Conservation (phyloP, 1,284 basidiomycete genomes). For the Cystobasidium sp. region DNA sequence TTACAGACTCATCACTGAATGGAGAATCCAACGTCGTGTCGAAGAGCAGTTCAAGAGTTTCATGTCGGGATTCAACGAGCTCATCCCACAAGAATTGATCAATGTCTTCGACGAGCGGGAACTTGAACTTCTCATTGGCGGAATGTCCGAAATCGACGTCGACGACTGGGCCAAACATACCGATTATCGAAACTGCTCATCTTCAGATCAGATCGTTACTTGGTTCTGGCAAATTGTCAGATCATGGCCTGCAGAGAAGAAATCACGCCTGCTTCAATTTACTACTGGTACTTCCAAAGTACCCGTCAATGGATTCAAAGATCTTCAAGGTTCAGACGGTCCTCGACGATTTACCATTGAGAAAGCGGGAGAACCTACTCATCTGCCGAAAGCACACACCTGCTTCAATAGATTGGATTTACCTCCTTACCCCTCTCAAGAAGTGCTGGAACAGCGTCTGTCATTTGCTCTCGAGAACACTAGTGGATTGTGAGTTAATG, state of each 20-base stretch:
- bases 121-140: slow-evolving; percentile 92
- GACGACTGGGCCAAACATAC: slow-evolving; percentile 69
- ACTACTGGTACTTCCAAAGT: slow-evolving; percentile 96
- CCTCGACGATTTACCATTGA: slow-evolving; percentile 94
- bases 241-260: slow-evolving; percentile 94
- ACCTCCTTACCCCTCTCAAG: slow-evolving; percentile 88
- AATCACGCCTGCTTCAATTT: slow-evolving; percentile 91
- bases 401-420: slow-evolving; percentile 73
- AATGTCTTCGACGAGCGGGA: slow-evolving; percentile 98
- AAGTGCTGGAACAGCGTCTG: slow-evolving; percentile 84
- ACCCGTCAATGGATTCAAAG: slow-evolving; percentile 99
- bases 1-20: slow-evolving; percentile 76
- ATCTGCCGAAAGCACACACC: slow-evolving; percentile 61
- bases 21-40: slow-evolving; percentile 89
- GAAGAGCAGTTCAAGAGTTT: slow-evolving; percentile 96
- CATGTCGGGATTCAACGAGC: slow-evolving; percentile 91
- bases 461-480: slow-evolving; percentile 70
- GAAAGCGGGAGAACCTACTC: slow-evolving; percentile 64
- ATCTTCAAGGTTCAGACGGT: slow-evolving; percentile 95
- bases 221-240: slow-evolving; percentile 99
- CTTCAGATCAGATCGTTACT: slow-evolving; percentile 66
- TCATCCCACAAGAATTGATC: slow-evolving; percentile 92
- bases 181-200: slow-evolving; percentile 64
- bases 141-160: slow-evolving; percentile 96
- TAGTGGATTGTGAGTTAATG: slow-evolving; percentile 32